Conservation (phyloP, 1,284 basidiomycete species). For the Fomitopsis pinicola region DNA sequence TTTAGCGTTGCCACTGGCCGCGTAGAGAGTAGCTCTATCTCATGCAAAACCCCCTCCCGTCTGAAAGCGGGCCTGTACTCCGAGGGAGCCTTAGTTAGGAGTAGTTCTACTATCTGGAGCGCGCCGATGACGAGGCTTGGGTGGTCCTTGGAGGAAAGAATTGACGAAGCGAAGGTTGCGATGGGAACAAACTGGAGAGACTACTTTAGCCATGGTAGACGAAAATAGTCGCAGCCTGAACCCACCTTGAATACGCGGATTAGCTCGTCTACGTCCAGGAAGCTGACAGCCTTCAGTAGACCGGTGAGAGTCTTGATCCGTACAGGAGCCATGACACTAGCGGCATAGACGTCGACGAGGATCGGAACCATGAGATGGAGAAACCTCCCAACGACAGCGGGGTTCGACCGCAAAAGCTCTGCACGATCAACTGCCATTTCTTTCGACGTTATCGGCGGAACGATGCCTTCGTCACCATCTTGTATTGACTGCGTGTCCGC, state of each 20-base stretch:
- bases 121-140: constrained; percentile 81
- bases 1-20: constrained; percentile 55
- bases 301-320: constrained; percentile 85
- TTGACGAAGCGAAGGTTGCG: constrained; percentile 88
- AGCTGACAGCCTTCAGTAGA: constrained; percentile 85
- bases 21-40: constrained; percentile 74
- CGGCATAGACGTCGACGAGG: constrained; percentile 91
- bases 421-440: constrained; percentile 51
- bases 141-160: constrained; percentile 88
- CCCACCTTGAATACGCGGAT: constrained; percentile 70
- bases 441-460: constrained; percentile 23
- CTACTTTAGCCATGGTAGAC: constrained; percentile 5
- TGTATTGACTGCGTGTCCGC: constrained; percentile 24
- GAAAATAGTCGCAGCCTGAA: constrained; percentile 8
- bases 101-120: constrained; percentile 86
- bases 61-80: constrained; percentile 86
- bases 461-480: constrained; percentile 32
- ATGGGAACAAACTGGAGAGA: constrained; percentile 77
- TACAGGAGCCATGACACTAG: constrained; percentile 84
- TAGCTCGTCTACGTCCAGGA: constrained; percentile 76
- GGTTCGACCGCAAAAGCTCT: constrained; percentile 70
- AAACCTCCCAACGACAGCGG: constrained; percentile 76
- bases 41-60: constrained; percentile 91
- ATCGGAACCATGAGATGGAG: constrained; percentile 87
- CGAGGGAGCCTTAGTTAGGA: constrained; percentile 76